phyloP scores from a whole-genome alignment of 495 filamentous ascomycete species.

The Annulohypoxylon maeteangense region DNA sequence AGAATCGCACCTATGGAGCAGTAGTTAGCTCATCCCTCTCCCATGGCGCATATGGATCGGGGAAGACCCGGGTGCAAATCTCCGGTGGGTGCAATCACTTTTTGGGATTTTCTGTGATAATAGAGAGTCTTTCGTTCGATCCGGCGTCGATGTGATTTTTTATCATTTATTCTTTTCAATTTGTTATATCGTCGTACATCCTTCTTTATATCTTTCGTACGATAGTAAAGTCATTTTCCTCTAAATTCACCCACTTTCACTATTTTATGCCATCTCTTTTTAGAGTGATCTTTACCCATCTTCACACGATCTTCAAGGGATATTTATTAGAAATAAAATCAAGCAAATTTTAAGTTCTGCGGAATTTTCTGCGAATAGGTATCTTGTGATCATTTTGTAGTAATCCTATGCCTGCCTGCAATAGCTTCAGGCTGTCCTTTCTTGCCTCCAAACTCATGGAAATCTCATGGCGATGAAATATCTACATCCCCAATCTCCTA shows the following conservation, averaged over 20 bases:
- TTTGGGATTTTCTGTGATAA: background rate
- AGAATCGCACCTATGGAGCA: background rate
- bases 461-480: background rate
- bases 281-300: too few relatives aligned
- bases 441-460: too few relatives aligned
- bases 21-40: slow-evolving; percentile 12
- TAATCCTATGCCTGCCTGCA: too few relatives aligned
- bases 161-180: background rate
- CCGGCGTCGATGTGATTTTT: background rate
- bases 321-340: too few relatives aligned
- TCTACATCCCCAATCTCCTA: background rate
- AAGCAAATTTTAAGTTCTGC: too few relatives aligned
- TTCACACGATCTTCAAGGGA: too few relatives aligned
- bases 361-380: too few relatives aligned
- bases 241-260: background rate
- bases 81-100: slow-evolving; percentile 5
- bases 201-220: background rate
- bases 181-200: background rate
- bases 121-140: background rate
- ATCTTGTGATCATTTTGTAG: too few relatives aligned
- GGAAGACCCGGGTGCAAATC: slow-evolving; percentile 18
- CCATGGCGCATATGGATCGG: background rate
- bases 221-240: background rate
- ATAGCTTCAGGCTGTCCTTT: too few relatives aligned
- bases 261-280: background rate